These are phyloP conservation scores for Diaporthe vaccinii DNA, from an alignment of 2,329 filamentous ascomycete species.

Conservation along the genomic window DNA sequence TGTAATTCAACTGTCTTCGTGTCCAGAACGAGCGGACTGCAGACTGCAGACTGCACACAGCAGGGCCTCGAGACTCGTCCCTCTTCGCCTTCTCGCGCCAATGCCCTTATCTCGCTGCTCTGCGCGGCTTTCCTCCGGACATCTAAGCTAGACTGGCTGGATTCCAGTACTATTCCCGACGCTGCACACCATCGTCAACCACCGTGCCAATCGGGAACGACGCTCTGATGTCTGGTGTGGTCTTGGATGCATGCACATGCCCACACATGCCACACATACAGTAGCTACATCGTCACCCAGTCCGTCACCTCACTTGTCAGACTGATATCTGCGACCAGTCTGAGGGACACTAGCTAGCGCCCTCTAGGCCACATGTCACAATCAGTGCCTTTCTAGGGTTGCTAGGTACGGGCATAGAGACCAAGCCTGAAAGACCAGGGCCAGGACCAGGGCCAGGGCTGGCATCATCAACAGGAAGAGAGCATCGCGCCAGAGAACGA, in stretches of 20 bases:
- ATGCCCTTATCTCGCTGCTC: background rate
- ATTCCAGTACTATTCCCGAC: background rate
- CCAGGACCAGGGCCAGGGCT: background rate
- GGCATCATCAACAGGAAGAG: background rate
- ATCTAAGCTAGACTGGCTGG: background rate
- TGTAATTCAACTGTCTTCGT: conserved; percentile 32
- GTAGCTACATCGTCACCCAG: background rate
- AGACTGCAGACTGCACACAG: conserved; percentile 6
- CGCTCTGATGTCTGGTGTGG: conserved; percentile 19
- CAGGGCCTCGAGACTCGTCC: background rate
- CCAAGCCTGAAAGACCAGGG: conserved; percentile 2
- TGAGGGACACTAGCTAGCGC: conserved; percentile 31
- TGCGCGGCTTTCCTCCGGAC: background rate
- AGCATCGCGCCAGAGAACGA: conserved; percentile 20
- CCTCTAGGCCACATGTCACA: conserved; percentile 26
- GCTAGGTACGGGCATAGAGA: background rate
- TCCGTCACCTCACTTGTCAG: conserved; percentile 20
- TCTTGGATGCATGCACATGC: background rate
- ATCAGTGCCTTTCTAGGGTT: background rate
- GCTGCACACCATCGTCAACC: background rate
- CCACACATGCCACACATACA: background rate
- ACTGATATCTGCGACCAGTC: conserved; percentile 30
- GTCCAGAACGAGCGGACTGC: conserved; percentile 16
- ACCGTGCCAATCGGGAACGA: background rate
- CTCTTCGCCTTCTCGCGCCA: conserved; percentile 14